Evolutionary conservation across 2,329 filamentous ascomycete genomes (phyloP), one percentile per base, ranked within the genome.

Genomic region (Aureobasidium sp.): DNA sequence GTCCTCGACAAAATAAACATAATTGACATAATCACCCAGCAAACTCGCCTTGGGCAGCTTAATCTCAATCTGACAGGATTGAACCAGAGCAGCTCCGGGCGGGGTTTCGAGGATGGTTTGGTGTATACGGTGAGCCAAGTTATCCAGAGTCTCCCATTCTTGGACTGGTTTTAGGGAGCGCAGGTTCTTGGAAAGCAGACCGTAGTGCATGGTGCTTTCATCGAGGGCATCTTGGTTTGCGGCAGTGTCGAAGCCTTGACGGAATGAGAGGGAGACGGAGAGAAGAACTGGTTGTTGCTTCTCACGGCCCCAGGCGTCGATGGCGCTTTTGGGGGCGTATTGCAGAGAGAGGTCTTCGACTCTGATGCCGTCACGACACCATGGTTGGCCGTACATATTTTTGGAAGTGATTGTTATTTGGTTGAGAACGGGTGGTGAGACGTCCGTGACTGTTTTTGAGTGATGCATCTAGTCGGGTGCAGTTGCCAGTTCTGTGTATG

Each of bases 131-230:
- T 55, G n/a, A 6, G 58, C 47, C 30, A 65, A 48, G 11, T 61
- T 27, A 27, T 64, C 57, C 16, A 63, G 4, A 7, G 42, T 34
- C 30, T 63, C 53, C 64, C 62, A 65, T 3, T 39, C 27, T 16
- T 49, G 29, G 7, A 41, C 32, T 1, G 62, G 55, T 27, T 47
- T 49, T 3, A 62, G 11, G 10, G 61, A 59, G 13, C 71, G 66
- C 14, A 91, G 78, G 0, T 79, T 78, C 74, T 91, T 90, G 75
- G 84, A 86, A 13, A 91, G 78, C 9, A 77, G 79, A 2, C 89
- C 88, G 68, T 92, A 92, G 75, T 92, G 87, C 29, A 91, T 83
- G 2, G 89, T 91, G 69, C 88, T 88, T n/a, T 74, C 73, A 49
- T 84, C 81, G 37, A 92, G 80, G 9, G 75, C 75, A 74, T 92